Base-by-base conservation (phyloP, 2,329 filamentous ascomycete genomes). In the Diplodia corticola region DNA sequence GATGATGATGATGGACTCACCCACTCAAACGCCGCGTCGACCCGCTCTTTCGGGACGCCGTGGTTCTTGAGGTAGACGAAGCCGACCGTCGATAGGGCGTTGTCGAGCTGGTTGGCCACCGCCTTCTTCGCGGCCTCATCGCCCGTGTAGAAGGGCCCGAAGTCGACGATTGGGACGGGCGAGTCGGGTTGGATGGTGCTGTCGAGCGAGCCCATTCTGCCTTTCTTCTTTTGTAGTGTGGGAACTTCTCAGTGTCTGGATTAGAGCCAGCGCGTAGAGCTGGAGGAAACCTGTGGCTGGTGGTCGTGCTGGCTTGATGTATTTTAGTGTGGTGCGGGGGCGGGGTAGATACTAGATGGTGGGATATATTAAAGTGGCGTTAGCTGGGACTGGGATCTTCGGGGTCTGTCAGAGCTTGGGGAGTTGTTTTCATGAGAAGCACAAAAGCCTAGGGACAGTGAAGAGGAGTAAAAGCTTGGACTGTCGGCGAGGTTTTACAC, bases 11-110 rank as follows among this genome's bases (percentile, higher is more conserved):
- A n/a, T 24, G 2, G 26, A 70, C 72, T 22, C 65, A 74, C 74
- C 74, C 72, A 75, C 12, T 66, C 61, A 60, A 76, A 77, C 33
- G 69, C 71, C 48, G 74, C 66, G 12, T 73, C 70, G 1, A 80
- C 70, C 35, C 69, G 67, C 30, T 74, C 70, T 40, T 71, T 70
- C 3, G 69, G 64, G 0, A 82, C 68, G 1, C 77, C 77, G 64
- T 80, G 77, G 51, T 79, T 78, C 61, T 70, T 73, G 30, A 82
- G 70, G 66, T 80, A 80, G 44, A 80, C 79, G 67, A 81, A 81
- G 2, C 80, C 79, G 9, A 77, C 72, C 5, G 69, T 70, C 20
- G 72, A 72, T 33, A 80, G 79, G 0, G 78, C 79, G 5, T 72
- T 64, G 64, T 80, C 78, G 22, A 81, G 76, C n/a, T 77, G 64